A percentile compares a stretch with the other conserved stretches of the same genome.
phyloP scores from a whole-genome alignment of 2,329 filamentous ascomycete genomes.

The Beauveria bassiana region DNA sequence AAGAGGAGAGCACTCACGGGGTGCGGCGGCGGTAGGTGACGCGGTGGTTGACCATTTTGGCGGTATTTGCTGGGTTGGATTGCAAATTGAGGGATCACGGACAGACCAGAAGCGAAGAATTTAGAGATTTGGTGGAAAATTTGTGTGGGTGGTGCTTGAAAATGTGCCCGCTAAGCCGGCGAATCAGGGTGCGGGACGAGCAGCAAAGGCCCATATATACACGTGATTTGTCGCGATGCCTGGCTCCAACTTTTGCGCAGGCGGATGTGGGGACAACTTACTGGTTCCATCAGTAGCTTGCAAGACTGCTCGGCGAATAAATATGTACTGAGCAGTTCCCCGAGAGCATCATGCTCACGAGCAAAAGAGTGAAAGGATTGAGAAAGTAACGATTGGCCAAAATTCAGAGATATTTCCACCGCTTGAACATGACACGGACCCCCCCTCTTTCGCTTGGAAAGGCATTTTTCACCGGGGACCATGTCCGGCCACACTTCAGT shows the following conservation, averaged over 20 bases:
- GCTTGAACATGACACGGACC: too few species aligned
- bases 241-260: neutral
- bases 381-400: too few species aligned
- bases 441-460: too few species aligned
- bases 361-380: too few species aligned
- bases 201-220: constrained; percentile 4
- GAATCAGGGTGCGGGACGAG: constrained; percentile 24
- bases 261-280: neutral
- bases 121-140: constrained; percentile 34
- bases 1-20: constrained; percentile 51
- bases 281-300: neutral
- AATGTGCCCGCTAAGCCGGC: constrained; percentile 30
- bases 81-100: constrained; percentile 26
- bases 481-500: too few species aligned
- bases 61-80: constrained; percentile 31
- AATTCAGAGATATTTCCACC: too few species aligned
- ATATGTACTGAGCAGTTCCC: too few species aligned
- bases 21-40: constrained; percentile 70
- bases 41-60: constrained; percentile 52
- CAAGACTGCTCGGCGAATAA: too few species aligned
- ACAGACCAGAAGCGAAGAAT: constrained; percentile 27
- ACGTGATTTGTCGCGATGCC: constrained; percentile 10
- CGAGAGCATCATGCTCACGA: too few species aligned
- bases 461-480: too few species aligned
- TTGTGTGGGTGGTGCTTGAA: constrained; percentile 32